Base-by-base conservation (phyloP, 2,329 filamentous ascomycete genomes). In the Aureobasidium mangrovei region DNA sequence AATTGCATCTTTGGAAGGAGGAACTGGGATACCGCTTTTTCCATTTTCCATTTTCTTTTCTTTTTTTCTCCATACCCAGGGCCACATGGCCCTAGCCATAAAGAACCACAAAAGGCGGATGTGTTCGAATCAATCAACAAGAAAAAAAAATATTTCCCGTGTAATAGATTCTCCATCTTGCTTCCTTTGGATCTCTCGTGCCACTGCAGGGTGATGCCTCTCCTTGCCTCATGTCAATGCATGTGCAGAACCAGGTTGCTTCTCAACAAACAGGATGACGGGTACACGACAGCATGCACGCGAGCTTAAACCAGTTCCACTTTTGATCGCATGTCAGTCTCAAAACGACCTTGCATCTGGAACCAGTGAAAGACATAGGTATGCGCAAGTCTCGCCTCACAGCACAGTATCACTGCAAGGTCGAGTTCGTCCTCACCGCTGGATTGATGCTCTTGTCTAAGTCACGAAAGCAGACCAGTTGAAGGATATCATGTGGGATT, bases 51-150 rank as follows among this genome's bases (percentile, higher is more conserved):
- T 18, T 18, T 39, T 39, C 31, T 18, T 8, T 27, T 48, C 28
- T 26, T 40, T 31, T 31, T 48, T 33, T 40, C 35, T 48, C 35
- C 46, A 40, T 48, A 40, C 46, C 46, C 31, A 38, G 18, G 18
- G 44, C 44, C 10, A 31, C 39, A 8, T 10, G 35, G 46, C 46
- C 33, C 4, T 18, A 47, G 26, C 18, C 39, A 26, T 27, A 41
- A 49, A 18, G 18, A 18, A 18, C 18, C 46, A 49, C 46, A 49
- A 49, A 49, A 49, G 40, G 46, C 46, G 40, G 46, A 51, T 42
- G 47, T 51, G 47, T 42, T 51, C 38, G 18, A 28, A 51, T 51
- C 18, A 18, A 18, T 18, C 18, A 18, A 18, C 18, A 41, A 24
- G 27, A 40, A 49, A 33, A 41, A 49, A 49, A 35, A 35, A 38